A percentile compares a stretch with the other conserved stretches of the same genome.
These are phyloP conservation scores for Leucocoprinus birnbaumii DNA, from an alignment of 768 basidiomycete genomes.

Conservation along the genomic window DNA sequence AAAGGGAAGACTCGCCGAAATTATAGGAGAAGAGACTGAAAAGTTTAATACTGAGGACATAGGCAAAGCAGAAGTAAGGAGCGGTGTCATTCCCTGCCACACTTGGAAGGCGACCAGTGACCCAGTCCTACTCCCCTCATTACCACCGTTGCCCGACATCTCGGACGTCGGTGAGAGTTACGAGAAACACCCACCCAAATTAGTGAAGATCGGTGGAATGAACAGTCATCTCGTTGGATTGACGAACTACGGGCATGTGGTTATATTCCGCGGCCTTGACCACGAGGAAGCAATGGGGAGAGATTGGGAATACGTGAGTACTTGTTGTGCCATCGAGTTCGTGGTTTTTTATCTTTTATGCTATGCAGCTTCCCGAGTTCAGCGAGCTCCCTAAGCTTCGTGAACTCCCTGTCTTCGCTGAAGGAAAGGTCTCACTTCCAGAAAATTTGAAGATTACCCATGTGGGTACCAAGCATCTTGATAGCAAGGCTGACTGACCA, in stretches of 20 bases:
- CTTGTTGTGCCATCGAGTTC: neutral
- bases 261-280: constrained; percentile 52
- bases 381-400: constrained; percentile 57
- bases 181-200: constrained; percentile 32
- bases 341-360: constrained; percentile 7
- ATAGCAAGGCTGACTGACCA: constrained; percentile 9
- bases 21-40: constrained; percentile 33
- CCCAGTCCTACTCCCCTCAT: constrained; percentile 54
- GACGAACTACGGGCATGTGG: constrained; percentile 76
- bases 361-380: constrained; percentile 64
- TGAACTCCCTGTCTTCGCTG: constrained; percentile 41
- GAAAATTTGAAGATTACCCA: constrained; percentile 68
- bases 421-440: constrained; percentile 32
- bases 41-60: constrained; percentile 43
- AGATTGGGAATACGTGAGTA: constrained; percentile 70
- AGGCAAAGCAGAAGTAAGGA: constrained; percentile 29
- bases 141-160: constrained; percentile 61
- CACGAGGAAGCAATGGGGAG: constrained; percentile 32
- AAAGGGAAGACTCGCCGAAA: constrained; percentile 35
- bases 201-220: constrained; percentile 82
- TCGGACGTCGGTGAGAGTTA: constrained; percentile 17
- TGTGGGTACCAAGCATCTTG: constrained; percentile 43
- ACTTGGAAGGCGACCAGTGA: constrained; percentile 54
- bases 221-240: constrained; percentile 73
- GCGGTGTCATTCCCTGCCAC: constrained; percentile 54